phyloP scores from a whole-genome alignment of 1,284 basidiomycete species.

The Ustilago loliicola region DNA sequence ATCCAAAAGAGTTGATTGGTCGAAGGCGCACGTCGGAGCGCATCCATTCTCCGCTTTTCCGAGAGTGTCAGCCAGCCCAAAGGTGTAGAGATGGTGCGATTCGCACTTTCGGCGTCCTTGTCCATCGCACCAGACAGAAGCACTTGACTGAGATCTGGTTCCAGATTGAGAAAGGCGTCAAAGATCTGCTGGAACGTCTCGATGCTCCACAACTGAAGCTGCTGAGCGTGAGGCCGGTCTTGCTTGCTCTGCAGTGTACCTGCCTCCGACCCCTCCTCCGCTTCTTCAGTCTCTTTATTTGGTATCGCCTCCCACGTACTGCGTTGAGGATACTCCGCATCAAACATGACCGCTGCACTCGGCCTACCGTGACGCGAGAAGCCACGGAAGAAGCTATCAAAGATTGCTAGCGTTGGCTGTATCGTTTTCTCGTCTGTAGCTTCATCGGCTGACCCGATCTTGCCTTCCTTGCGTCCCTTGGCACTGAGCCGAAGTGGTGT shows the following conservation, averaged over 20 bases:
- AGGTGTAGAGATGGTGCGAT: conserved; percentile 21
- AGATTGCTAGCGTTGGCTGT: conserved; percentile 37
- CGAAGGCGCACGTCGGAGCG: conserved; percentile 23
- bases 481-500: conserved; percentile 16
- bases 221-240: conserved; percentile 5
- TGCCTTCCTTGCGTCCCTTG: not conserved
- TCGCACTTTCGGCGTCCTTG: not conserved
- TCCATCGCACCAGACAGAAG: not conserved
- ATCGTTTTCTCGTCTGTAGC: conserved; percentile 17
- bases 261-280: not conserved
- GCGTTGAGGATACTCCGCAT: conserved; percentile 16
- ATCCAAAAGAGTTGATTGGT: conserved; percentile 50
- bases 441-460: not conserved
- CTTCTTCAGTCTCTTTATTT: not conserved
- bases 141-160: conserved; percentile 21
- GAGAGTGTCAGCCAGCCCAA: conserved; percentile 22
- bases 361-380: conserved; percentile 33
- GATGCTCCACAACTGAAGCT: conserved; percentile 37
- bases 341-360: conserved; percentile 8
- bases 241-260: not conserved
- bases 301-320: conserved; percentile 31
- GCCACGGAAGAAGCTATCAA: conserved; percentile 45
- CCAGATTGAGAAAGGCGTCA: conserved; percentile 31
- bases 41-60: conserved; percentile 32
- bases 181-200: conserved; percentile 48